Conservation (phyloP, 805 yeast genomes). For the Lipomyces oligophaga region DNA sequence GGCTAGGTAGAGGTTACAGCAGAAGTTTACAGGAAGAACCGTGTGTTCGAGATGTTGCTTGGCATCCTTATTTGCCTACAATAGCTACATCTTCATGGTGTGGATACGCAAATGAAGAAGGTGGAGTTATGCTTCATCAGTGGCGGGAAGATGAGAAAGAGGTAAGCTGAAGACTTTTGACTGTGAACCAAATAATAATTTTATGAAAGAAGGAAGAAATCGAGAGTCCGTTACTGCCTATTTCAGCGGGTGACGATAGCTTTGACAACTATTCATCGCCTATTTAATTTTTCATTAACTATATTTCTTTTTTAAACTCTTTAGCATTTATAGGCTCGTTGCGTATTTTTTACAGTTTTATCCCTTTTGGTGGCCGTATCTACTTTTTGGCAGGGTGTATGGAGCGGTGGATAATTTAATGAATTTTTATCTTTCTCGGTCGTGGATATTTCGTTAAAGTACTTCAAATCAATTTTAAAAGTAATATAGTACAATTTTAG, state of each 20-base stretch:
- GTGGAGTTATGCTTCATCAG: constrained; percentile 21
- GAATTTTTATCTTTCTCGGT: too few relatives aligned
- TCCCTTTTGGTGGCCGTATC: too few relatives aligned
- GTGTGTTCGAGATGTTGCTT: constrained; percentile 32
- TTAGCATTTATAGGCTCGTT: too few relatives aligned
- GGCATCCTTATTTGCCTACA: constrained; percentile 34
- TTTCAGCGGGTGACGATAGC: too few relatives aligned
- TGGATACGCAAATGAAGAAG: constrained; percentile 22
- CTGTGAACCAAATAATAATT: neutral
- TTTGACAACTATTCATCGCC: constrained; percentile 13
- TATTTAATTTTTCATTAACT: too few relatives aligned
- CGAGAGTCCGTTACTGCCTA: too few relatives aligned
- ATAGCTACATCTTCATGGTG: constrained; percentile 28
- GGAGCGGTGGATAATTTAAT: too few relatives aligned
- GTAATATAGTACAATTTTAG: too few relatives aligned
- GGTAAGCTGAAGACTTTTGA: neutral
- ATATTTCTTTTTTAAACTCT: neutral
- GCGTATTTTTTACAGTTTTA: too few relatives aligned
- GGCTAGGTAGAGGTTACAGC: neutral
- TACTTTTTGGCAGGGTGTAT: too few relatives aligned
- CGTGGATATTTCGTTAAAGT: too few relatives aligned
- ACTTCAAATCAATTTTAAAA: too few relatives aligned
- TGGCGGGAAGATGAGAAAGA: constrained; percentile 24
- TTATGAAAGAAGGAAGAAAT: neutral
- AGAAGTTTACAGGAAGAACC: constrained; percentile 10